phyloP scores from a whole-genome alignment of 768 basidiomycete genomes.

The Boletellus sp. region DNA sequence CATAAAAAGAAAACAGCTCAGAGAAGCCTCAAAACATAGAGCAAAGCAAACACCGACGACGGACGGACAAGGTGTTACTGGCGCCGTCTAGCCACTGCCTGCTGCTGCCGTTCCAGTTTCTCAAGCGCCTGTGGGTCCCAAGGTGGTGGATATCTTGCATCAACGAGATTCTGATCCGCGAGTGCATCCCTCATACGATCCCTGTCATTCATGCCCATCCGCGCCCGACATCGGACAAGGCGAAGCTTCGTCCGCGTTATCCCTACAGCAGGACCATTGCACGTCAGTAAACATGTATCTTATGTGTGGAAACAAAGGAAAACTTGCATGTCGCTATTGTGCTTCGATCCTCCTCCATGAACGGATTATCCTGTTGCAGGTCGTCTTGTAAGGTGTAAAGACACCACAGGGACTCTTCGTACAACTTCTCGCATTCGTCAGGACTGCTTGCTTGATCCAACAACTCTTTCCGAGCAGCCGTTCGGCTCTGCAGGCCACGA shows the following conservation, averaged over 20 bases:
- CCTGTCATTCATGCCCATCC: conserved; percentile 72
- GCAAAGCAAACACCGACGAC: neutral
- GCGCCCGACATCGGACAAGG: conserved; percentile 69
- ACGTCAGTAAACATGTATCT: neutral
- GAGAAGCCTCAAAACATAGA: neutral
- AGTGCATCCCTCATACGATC: conserved; percentile 74
- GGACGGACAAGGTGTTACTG: conserved; percentile 1
- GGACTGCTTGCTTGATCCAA: conserved; percentile 71
- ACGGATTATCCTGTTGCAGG: conserved; percentile 77
- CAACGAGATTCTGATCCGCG: conserved; percentile 75
- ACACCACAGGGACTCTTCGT: conserved; percentile 94
- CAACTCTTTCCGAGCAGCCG: conserved; percentile 87
- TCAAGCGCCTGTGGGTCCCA: conserved; percentile 53
- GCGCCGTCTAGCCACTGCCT: conserved; percentile 9
- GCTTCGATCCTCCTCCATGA: conserved; percentile 76
- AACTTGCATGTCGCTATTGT: conserved; percentile 73
- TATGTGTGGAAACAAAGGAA: neutral
- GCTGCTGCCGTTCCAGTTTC: conserved; percentile 27
- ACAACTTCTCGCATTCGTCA: conserved; percentile 87
- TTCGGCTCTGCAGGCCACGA: conserved; percentile 64
- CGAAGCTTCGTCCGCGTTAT: conserved; percentile 83
- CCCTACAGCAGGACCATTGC: conserved; percentile 41
- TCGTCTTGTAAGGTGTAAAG: conserved; percentile 91
- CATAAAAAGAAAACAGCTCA: neutral
- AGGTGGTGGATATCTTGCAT: conserved; percentile 67